phyloP scores from a whole-genome alignment of 2,329 filamentous ascomycete species.

The Colletotrichum brevisporum region DNA sequence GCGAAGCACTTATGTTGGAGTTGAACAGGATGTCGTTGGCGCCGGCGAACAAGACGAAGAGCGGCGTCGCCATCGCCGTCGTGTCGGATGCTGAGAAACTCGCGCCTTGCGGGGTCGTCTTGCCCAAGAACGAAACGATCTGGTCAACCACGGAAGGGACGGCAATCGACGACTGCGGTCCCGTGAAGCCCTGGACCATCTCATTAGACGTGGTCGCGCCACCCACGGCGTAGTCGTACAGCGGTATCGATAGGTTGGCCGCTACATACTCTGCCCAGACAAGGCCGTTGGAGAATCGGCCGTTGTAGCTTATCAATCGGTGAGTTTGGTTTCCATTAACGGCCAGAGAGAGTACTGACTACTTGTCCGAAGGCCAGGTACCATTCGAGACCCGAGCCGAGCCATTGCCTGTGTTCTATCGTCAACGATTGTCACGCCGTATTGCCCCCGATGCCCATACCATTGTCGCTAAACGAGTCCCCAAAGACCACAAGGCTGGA shows the following conservation, averaged over 20 bases:
- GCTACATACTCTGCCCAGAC: constrained; percentile 38
- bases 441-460: neutral
- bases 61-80: constrained; percentile 7
- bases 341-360: constrained; percentile 2
- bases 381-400: constrained; percentile 26
- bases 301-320: constrained; percentile 5
- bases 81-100: constrained; percentile 6
- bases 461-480: constrained; percentile 35
- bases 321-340: neutral
- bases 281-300: constrained; percentile 35
- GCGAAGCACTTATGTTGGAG: constrained; percentile 33
- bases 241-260: constrained; percentile 31
- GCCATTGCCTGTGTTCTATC: constrained; percentile 12
- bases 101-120: constrained; percentile 10
- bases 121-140: constrained; percentile 13
- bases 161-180: constrained; percentile 19
- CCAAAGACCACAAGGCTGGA: constrained; percentile 34
- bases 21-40: constrained; percentile 34
- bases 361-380: constrained; percentile 31
- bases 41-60: constrained; percentile 25
- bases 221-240: constrained; percentile 37
- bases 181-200: constrained; percentile 32
- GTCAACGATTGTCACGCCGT: neutral
- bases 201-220: constrained; percentile 34
- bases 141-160: constrained; percentile 32